These are phyloP conservation scores for Thyridium curvatum DNA, from an alignment of 2,329 filamentous ascomycete genomes.

Conservation along the genomic window DNA sequence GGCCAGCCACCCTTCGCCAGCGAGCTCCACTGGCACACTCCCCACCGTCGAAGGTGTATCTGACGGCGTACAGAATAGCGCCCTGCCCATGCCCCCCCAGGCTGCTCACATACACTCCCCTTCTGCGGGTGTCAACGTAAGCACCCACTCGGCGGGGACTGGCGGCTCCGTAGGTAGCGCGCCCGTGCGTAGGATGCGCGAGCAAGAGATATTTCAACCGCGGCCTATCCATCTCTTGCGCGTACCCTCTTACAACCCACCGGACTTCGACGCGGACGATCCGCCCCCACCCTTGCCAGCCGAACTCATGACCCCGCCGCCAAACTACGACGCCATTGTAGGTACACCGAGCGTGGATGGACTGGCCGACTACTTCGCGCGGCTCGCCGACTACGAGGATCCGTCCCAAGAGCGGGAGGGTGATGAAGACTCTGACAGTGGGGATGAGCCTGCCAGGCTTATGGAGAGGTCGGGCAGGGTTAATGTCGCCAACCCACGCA, in stretches of 20 bases:
- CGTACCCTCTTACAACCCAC: slow-evolving; percentile 80
- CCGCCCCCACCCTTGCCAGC: slow-evolving; percentile 56
- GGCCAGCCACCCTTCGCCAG: slow-evolving; percentile 58
- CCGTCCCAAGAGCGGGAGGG: slow-evolving; percentile 16
- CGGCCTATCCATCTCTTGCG: slow-evolving; percentile 82
- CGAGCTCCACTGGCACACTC: slow-evolving; percentile 50
- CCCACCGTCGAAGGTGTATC: slow-evolving; percentile 26
- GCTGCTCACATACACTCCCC: slow-evolving; percentile 44
- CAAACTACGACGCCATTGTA: slow-evolving; percentile 75
- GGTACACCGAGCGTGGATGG: slow-evolving; percentile 61
- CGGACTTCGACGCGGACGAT: slow-evolving; percentile 76
- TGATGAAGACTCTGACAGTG: slow-evolving; percentile 29
- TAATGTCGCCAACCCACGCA: slow-evolving; percentile 51
- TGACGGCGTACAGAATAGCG: slow-evolving; percentile 14
- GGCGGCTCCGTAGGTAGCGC: slow-evolving; percentile 16
- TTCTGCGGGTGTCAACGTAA: slow-evolving; percentile 1
- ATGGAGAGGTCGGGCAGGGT: slow-evolving; percentile 47
- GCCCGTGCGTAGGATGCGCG: slow-evolving; percentile 26
- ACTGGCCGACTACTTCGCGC: slow-evolving; percentile 80
- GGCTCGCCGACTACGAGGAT: slow-evolving; percentile 66
- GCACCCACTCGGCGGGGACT: not conserved
- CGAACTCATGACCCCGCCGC: slow-evolving; percentile 67
- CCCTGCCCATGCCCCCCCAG: slow-evolving; percentile 44
- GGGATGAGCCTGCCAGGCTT: slow-evolving; percentile 30
- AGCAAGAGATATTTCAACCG: slow-evolving; percentile 19